Evolutionary conservation across 73 alveolate species (phyloP), one percentile per base, ranked within the genome.

Genomic region (Paraurostyla sp.): DNA sequence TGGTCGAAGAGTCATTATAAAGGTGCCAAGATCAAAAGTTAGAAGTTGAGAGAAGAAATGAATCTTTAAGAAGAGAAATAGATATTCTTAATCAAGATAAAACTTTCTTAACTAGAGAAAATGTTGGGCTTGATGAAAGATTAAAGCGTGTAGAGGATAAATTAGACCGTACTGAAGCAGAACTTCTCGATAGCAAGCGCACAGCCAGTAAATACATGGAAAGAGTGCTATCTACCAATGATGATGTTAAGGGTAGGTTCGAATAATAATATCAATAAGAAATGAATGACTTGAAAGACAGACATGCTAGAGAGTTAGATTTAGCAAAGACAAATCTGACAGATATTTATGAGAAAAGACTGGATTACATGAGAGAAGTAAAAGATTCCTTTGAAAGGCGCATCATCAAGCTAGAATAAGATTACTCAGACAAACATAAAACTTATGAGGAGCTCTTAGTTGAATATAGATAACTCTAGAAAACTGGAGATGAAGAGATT

Each of bases 61-160:
- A 96, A 22, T 59, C 90, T 29, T 71, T 69, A 46, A 78, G 96
- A 42, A 92, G 93, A 62, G 95, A 93, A 54, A 59, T 93, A 18
- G 99, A 96, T 82, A 57, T 96, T 29, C 76, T 94, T 6, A 86
- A 57, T 84, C 88, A 94, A 82, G 99, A 96, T 69, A 96, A 96
- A 65, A 89, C 90, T 42, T 96, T 84, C 85, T 76, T 96, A 49
- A 59, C 96, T 0, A 92, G 93, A 59, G 97, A 93, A 73, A 84
- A 83, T 83, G 83, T 85, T 23, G 57, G 88, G 49, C 58, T 94
- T 3, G 91, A 82, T 6, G 99, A 96, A 50, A 89, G 92, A 71
- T 85, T 63, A 30, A 92, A 94, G 59, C 68, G 98, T 32, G 92
- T 96, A 38, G 99, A 96, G 65, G 98, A 96, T 85, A 85, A 89